phyloP scores from a whole-genome alignment of 805 yeast species.

The Huiozyma sinensis region DNA sequence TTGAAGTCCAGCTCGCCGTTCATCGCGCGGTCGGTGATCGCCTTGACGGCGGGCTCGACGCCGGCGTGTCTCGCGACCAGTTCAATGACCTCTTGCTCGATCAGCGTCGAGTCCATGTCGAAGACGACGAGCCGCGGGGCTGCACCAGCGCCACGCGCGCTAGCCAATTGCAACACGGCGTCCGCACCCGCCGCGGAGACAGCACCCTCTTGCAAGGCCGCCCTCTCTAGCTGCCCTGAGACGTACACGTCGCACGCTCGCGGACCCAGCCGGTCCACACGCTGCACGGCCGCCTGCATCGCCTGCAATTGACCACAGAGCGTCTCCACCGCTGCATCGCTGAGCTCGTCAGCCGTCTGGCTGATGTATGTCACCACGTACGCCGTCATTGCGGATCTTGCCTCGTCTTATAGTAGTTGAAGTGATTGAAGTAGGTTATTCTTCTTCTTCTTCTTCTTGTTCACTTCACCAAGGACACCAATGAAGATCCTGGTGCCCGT shows the following conservation, averaged over 20 bases:
- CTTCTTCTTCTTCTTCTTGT: too few species aligned
- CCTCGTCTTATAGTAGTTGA: too few species aligned
- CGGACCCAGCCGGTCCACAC: too few species aligned
- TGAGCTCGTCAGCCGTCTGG: too few species aligned
- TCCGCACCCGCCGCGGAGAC: slow-evolving; percentile 9
- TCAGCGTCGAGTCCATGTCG: slow-evolving; percentile 96
- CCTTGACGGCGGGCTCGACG: slow-evolving; percentile 79
- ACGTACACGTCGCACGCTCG: too few species aligned
- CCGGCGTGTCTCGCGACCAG: slow-evolving; percentile 89
- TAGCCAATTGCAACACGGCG: slow-evolving; percentile 15
- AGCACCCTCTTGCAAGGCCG: neutral
- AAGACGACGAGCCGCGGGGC: slow-evolving; percentile 58
- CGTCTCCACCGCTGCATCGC: too few species aligned
- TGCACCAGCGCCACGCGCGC: slow-evolving; percentile 17
- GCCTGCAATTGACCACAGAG: too few species aligned
- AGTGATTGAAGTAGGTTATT: too few species aligned
- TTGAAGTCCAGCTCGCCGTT: slow-evolving; percentile 90
- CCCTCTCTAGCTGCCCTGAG: neutral
- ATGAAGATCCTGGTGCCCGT: slow-evolving; percentile 72
- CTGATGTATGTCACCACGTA: too few species aligned
- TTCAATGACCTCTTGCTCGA: slow-evolving; percentile 94
- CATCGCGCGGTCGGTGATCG: slow-evolving; percentile 90
- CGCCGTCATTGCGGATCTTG: too few species aligned
- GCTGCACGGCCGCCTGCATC: too few species aligned
- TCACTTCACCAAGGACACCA: too few species aligned